Percentiles rank a stretch among this genome's conserved stretches.
phyloP scores from a whole-genome alignment of 2,329 filamentous ascomycete genomes.

The Lanzia echinophila region DNA sequence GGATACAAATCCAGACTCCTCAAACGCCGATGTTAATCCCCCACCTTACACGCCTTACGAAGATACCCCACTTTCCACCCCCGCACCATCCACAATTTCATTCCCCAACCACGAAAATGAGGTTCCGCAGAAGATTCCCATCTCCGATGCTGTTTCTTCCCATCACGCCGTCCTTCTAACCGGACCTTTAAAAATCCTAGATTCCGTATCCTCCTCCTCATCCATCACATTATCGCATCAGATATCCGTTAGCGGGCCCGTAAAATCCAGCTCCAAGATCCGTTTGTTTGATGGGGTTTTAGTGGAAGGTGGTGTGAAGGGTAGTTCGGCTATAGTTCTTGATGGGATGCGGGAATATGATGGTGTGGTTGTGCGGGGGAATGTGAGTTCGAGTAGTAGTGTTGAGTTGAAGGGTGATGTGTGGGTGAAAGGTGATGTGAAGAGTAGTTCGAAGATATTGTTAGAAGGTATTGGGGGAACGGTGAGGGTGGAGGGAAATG shows the following conservation, averaged over 20 bases:
- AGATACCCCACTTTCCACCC: conserved; percentile 4
- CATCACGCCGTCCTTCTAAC: conserved; percentile 10
- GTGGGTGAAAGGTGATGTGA: conserved; percentile 12
- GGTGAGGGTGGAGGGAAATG: conserved; percentile 15
- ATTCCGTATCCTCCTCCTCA: conserved; percentile 12
- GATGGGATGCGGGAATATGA: conserved; percentile 12
- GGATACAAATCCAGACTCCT: background rate
- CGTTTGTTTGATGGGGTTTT: conserved; percentile 14
- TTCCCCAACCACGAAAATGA: background rate
- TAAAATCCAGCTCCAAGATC: conserved; percentile 10
- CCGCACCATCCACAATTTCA: background rate
- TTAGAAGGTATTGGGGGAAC: conserved; percentile 1
- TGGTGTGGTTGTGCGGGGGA: conserved; percentile 1
- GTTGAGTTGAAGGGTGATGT: conserved; percentile 13
- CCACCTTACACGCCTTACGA: background rate
- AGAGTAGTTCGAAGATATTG: conserved; percentile 13
- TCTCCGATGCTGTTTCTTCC: conserved; percentile 15
- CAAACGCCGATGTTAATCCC: background rate
- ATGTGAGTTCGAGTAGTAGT: conserved; percentile 12
- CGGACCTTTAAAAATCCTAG: conserved; percentile 18
- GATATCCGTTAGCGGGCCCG: conserved; percentile 10
- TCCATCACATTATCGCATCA: conserved; percentile 7
- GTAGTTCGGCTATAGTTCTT: conserved; percentile 7
- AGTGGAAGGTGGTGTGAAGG: conserved; percentile 17
- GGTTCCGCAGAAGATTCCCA: conserved; percentile 4